phyloP scores from a whole-genome alignment of 331 rosid species.

The Phaseolus coccineus region DNA sequence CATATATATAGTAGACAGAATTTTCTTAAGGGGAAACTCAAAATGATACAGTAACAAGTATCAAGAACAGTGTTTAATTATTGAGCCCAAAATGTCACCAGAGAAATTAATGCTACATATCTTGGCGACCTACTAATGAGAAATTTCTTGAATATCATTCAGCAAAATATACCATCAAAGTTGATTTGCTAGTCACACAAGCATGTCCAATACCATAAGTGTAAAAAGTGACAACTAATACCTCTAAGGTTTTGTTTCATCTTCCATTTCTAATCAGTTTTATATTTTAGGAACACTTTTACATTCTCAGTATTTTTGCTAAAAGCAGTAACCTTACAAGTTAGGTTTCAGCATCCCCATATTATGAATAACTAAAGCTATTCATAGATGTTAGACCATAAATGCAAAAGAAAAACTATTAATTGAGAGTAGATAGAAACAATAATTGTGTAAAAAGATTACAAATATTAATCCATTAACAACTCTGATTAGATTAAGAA shows the following conservation, averaged over 20 bases:
- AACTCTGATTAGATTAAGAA: background rate
- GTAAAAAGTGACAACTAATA: background rate
- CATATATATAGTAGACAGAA: background rate
- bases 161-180: conserved; percentile 7
- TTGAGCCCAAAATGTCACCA: background rate
- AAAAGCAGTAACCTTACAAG: background rate
- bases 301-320: background rate
- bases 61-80: background rate
- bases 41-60: background rate
- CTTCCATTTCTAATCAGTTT: conserved; percentile 1
- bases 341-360: background rate
- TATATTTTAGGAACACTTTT: background rate
- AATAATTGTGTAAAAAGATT: background rate
- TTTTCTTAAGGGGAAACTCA: background rate
- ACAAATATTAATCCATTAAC: conserved; percentile 16
- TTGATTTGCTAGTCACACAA: conserved; percentile 3
- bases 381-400: background rate
- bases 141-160: background rate
- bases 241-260: background rate
- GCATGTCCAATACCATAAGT: conserved; percentile 1
- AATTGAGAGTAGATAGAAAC: background rate
- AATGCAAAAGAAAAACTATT: background rate
- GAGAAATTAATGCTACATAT: conserved; percentile 15
- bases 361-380: background rate
- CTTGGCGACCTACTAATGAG: background rate